Base-by-base conservation (phyloP, 2,329 filamentous ascomycete species). In the Exutisphaerella laricina region DNA sequence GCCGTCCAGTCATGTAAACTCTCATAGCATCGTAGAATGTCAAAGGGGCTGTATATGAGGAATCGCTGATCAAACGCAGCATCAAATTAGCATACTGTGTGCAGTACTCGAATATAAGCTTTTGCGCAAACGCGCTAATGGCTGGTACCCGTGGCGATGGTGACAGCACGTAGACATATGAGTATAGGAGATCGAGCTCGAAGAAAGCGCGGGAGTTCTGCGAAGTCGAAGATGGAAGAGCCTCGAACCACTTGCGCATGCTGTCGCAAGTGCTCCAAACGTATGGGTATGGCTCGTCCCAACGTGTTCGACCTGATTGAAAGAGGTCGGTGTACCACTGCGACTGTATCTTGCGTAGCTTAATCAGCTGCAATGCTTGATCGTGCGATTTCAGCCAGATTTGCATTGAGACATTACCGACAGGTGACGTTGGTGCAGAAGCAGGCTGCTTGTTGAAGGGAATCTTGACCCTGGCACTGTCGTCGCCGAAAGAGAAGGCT, bases 401-500 rank as follows among this genome's bases (percentile, higher is more conserved):
- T 29, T 59, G 52, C 28, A 50, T 52, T 4, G 50, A 32, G 39
- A n/a, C 67, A 61, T 36, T 45, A 7, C 48, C 47, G 7, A 33
- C 43, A 12, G 55, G 53, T 6, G 57, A 48, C 2, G 49, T 54
- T 1, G 54, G 50, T 13, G 51, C 51, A 18, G 54, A 53, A 12
- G 43, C 44, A 9, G 48, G 36, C n/a, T 50, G 47, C 12, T 46
- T 47, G 5, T 67, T 62, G 41, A 77, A 74, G 1, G 88, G 88
- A 49, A 88, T 78, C n/a, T 77, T 78, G 21, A 97, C 89, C 52
- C 86, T 83, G 18, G 85, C 78, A 4, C 89, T 84, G 43, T 90
- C 87, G 60, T 97, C 90, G 0, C 88, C 90, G 60, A 97, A 96
- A 0, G 90, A 95, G 63, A 96, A 96, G 0, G 88, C 83, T 23